Evolutionary conservation across 2,329 filamentous ascomycete genomes (phyloP).

Genomic region (Fusarium sp.): DNA sequence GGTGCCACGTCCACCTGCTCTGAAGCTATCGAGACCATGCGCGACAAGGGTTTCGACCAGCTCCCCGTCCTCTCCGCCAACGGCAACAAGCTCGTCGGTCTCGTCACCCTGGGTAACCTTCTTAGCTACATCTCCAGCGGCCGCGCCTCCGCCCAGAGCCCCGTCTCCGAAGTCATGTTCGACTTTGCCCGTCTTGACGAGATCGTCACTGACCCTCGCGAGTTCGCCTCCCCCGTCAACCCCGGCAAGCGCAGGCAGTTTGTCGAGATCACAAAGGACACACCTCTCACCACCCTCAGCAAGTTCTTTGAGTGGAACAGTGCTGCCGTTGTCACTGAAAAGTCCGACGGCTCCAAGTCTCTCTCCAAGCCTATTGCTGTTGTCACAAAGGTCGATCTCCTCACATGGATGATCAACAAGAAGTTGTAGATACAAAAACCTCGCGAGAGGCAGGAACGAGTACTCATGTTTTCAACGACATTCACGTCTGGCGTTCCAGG

Average conservation of each 20-base stretch:
- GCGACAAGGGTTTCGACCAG: slow-evolving; percentile 97
- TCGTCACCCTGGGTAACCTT: slow-evolving; percentile 95
- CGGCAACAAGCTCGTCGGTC: slow-evolving; percentile 81
- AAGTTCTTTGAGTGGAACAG: slow-evolving; percentile 99
- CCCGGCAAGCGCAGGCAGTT: slow-evolving; percentile 74
- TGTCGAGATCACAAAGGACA: slow-evolving; percentile 94
- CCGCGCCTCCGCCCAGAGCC: slow-evolving; percentile 78
- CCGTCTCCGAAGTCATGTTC: slow-evolving; percentile 94
- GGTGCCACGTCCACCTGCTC: slow-evolving; percentile 77
- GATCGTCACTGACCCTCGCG: slow-evolving; percentile 87
- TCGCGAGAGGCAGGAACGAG: slow-evolving; percentile 47
- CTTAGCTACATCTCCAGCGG: slow-evolving; percentile 90
- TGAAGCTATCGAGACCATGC: slow-evolving; percentile 96
- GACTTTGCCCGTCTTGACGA: slow-evolving; percentile 90
- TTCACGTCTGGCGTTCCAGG: slow-evolving; percentile 50
- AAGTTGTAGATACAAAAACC: slow-evolving; percentile 48
- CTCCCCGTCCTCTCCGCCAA: slow-evolving; percentile 84
- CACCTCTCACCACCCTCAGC: slow-evolving; percentile 83
- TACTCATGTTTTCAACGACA: slow-evolving; percentile 52
- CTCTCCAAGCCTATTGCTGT: slow-evolving; percentile 85
- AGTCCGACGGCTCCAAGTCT: slow-evolving; percentile 65
- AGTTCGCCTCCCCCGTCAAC: slow-evolving; percentile 62
- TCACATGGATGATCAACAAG: slow-evolving; percentile 89
- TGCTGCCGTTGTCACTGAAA: slow-evolving; percentile 92
- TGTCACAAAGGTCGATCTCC: slow-evolving; percentile 94